Percentiles rank a stretch among this genome's conserved stretches.
phyloP scores from a whole-genome alignment of 257 asterid genomes.

The Solanum neorickii region DNA sequence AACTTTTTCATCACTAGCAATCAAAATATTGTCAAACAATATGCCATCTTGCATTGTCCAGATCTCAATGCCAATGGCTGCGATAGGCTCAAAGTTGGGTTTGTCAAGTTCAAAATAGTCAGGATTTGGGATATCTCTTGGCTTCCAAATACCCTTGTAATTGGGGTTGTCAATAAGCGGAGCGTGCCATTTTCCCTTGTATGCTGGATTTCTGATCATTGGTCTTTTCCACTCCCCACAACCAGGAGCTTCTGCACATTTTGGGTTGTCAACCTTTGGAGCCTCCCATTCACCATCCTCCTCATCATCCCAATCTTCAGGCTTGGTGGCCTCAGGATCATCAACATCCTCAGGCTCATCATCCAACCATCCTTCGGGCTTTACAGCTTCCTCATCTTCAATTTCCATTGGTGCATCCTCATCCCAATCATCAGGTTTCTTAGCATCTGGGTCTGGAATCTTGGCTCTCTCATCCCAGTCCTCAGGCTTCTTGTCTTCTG shows the following conservation, averaged over 20 bases:
- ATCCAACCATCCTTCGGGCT: slow-evolving; percentile 98
- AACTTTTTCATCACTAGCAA: slow-evolving; percentile 46
- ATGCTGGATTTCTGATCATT: slow-evolving; percentile 72
- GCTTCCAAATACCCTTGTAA: slow-evolving; percentile 97
- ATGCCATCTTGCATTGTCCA: slow-evolving; percentile 99
- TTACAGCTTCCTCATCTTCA: slow-evolving; percentile 75
- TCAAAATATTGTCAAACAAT: slow-evolving; percentile 76
- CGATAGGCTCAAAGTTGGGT: slow-evolving; percentile 85
- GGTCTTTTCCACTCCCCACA: slow-evolving; percentile 98
- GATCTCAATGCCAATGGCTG: slow-evolving; percentile 93
- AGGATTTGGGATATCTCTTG: slow-evolving; percentile 73
- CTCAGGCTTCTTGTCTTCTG: slow-evolving; percentile 92
- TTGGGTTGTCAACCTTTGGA: slow-evolving; percentile 77
- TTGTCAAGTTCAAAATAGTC: slow-evolving; percentile 64
- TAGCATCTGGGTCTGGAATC: slow-evolving; percentile 90
- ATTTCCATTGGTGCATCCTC: slow-evolving; percentile 91
- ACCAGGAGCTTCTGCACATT: slow-evolving; percentile 77
- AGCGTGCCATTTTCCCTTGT: slow-evolving; percentile 88
- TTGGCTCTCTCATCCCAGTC: slow-evolving; percentile 96
- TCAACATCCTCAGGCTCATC: slow-evolving; percentile 96
- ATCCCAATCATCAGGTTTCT: slow-evolving; percentile 96
- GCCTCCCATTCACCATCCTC: slow-evolving; percentile 99
- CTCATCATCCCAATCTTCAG: slow-evolving; percentile 97
- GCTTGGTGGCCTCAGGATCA: slow-evolving; percentile 87
- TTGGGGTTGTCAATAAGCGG: slow-evolving; percentile 79